Conservation (phyloP, 2,329 filamentous ascomycete genomes). For the Aureobasidium sp. region DNA sequence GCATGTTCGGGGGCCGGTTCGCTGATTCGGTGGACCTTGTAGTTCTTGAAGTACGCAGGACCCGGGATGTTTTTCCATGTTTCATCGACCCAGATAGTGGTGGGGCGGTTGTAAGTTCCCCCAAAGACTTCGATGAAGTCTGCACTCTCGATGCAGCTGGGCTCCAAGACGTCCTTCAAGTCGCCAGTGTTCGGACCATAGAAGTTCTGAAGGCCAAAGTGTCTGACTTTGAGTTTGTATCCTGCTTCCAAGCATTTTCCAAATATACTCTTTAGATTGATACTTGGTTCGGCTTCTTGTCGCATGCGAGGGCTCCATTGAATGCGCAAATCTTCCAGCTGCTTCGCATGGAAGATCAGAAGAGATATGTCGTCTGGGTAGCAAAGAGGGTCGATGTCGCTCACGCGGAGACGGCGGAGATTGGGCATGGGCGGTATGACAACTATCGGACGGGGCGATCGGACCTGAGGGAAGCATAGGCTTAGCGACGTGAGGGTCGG, state of each 20-base stretch:
- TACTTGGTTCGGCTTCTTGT: slow-evolving; percentile 47
- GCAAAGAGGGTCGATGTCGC: slow-evolving; percentile 55
- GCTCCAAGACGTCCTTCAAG: slow-evolving; percentile 37
- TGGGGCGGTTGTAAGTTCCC: slow-evolving; percentile 38
- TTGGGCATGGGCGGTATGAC: slow-evolving; percentile 49
- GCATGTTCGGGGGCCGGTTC: slow-evolving; percentile 29
- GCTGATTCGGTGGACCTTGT: slow-evolving; percentile 16
- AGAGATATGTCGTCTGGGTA: slow-evolving; percentile 55
- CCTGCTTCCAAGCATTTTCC: slow-evolving; percentile 43
- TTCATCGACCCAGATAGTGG: slow-evolving; percentile 22
- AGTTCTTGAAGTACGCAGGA: slow-evolving; percentile 19
- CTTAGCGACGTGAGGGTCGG: slow-evolving; percentile 45
- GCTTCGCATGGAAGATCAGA: slow-evolving; percentile 44
- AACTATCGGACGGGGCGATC: slow-evolving; percentile 48
- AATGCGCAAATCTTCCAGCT: slow-evolving; percentile 45
- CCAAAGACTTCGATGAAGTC: slow-evolving; percentile 46
- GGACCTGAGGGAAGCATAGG: slow-evolving; percentile 46
- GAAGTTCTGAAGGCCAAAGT: slow-evolving; percentile 48
- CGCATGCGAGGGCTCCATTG: slow-evolving; percentile 57
- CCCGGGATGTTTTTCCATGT: slow-evolving; percentile 16
- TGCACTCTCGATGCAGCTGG: slow-evolving; percentile 36
- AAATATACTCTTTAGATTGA: slow-evolving; percentile 47
- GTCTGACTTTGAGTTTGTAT: slow-evolving; percentile 39
- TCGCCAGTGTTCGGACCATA: slow-evolving; percentile 45
- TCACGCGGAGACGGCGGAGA: slow-evolving; percentile 44